Base-by-base conservation (phyloP, 139 green algal genomes). In the Edaphochlamys debaryana region DNA sequence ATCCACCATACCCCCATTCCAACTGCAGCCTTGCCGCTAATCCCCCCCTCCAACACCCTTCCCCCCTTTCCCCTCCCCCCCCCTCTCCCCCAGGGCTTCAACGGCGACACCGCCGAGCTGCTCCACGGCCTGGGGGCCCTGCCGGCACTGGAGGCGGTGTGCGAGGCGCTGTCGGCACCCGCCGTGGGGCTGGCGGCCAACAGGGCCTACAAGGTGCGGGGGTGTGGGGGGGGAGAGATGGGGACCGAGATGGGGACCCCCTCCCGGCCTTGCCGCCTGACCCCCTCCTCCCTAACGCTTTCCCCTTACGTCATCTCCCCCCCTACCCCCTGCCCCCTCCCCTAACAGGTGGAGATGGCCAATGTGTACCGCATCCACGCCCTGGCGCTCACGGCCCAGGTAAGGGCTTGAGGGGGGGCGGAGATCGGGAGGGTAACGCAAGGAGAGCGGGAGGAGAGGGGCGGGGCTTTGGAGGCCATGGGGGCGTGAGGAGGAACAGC, bases 351-450 rank as follows among this genome's bases (percentile, higher is more conserved):
- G 62, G 76, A 82, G 63, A 74, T 82, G 76, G 76, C 76, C 40
- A 82, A 82, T n/a, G 76, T 82, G 60, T 82, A 82, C 63, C 42
- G 76, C 19, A n/a, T 82, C 30, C 76, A 82, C 32, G 76, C 76
- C 22, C 76, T 82, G 76, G 76, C 76, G 13, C 76, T 82, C 37
- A 73, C 34, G 2, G 76, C 76, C 62, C 76, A 82, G 74, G 74
- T 81, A 40, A 17, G 73, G 5, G n/a, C 6, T n/a, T 1, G 30
- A 32, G 62, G n/a, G 1, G n/a, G 32, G n/a, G 62, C 27, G 27
- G 27, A 17, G 2, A 29, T 22, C 22, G n/a, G n/a, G n/a, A n/a
- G n/a, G n/a, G n/a, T n/a, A n/a, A n/a, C n/a, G 9, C 27, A 30
- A 11, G 9, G 58, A 29, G 13, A 15, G 58, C 4, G 20, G 7